Evolutionary conservation across 2,329 filamentous ascomycete genomes (phyloP).

Genomic region (Phialemoniopsis sp.): DNA sequence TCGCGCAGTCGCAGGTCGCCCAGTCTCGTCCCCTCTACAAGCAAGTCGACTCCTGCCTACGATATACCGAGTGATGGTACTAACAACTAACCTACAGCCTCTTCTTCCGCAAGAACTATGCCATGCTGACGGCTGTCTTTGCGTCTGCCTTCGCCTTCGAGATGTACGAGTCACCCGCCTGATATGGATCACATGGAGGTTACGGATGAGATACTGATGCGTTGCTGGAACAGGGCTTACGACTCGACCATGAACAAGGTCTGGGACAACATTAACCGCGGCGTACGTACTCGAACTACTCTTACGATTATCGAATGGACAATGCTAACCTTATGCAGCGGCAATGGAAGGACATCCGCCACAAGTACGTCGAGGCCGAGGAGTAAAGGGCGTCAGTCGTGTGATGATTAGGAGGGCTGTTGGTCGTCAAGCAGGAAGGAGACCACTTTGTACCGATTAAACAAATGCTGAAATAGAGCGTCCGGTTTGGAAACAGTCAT

Average conservation of each 20-base stretch:
- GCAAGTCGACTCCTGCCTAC: slow-evolving; percentile 33
- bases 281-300: slow-evolving; percentile 59
- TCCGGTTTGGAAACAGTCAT: no score
- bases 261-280: slow-evolving; percentile 89
- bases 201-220: not conserved
- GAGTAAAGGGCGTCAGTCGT: slow-evolving; percentile 32
- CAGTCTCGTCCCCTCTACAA: slow-evolving; percentile 51
- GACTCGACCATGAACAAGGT: slow-evolving; percentile 77
- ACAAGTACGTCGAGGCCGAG: slow-evolving; percentile 73
- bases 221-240: slow-evolving; percentile 60
- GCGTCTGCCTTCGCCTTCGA: slow-evolving; percentile 84
- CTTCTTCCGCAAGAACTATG: slow-evolving; percentile 80
- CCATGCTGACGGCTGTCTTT: slow-evolving; percentile 87
- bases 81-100: slow-evolving; percentile 47
- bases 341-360: slow-evolving; percentile 99
- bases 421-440: no score
- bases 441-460: no score
- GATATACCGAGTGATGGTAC: not conserved
- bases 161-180: slow-evolving; percentile 60
- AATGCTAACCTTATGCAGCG: slow-evolving; percentile 52
- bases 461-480: no score
- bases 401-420: no score
- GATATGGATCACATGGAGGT: slow-evolving; percentile 2
- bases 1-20: slow-evolving; percentile 29
- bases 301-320: not conserved